These are phyloP conservation scores for Alternaria sp. DNA, from an alignment of 2,329 filamentous ascomycete species.

Conservation along the genomic window DNA sequence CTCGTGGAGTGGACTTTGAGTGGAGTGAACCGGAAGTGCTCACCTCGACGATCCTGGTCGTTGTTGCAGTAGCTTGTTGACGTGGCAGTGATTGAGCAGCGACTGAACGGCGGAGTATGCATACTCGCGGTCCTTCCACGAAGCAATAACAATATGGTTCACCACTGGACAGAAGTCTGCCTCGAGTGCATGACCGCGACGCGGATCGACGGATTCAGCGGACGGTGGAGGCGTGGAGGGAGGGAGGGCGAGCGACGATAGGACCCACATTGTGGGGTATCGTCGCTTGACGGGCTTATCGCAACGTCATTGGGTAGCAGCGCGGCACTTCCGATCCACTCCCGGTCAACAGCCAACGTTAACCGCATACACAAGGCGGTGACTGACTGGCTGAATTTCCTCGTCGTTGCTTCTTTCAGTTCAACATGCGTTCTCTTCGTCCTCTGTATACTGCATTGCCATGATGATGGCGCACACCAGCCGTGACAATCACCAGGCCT, in stretches of 20 bases:
- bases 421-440: conserved; percentile 13
- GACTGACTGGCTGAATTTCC: conserved; percentile 35
- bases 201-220: conserved; percentile 13
- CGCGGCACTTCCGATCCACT: conserved; percentile 24
- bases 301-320: conserved; percentile 24
- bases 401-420: conserved; percentile 20
- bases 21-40: conserved; percentile 8
- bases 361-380: conserved; percentile 36
- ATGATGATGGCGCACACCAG: conserved; percentile 29
- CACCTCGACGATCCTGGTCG: conserved; percentile 12
- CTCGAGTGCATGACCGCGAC: not conserved
- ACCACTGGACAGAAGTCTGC: conserved; percentile 2
- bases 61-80: conserved; percentile 23
- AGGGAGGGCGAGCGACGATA: conserved; percentile 12
- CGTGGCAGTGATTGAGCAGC: conserved; percentile 19
- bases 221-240: conserved; percentile 13
- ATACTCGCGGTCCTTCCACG: not conserved
- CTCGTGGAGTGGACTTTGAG: not conserved
- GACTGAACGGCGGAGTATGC: not conserved
- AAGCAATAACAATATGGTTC: not conserved
- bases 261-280: conserved; percentile 17
- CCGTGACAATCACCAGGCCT: conserved; percentile 3
- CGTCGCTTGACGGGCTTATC: conserved; percentile 20
- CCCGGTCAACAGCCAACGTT: conserved; percentile 24
- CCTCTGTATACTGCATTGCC: conserved; percentile 32